These are phyloP conservation scores for Dryas drummondii DNA, from an alignment of 306 rosid species.

Conservation along the genomic window DNA sequence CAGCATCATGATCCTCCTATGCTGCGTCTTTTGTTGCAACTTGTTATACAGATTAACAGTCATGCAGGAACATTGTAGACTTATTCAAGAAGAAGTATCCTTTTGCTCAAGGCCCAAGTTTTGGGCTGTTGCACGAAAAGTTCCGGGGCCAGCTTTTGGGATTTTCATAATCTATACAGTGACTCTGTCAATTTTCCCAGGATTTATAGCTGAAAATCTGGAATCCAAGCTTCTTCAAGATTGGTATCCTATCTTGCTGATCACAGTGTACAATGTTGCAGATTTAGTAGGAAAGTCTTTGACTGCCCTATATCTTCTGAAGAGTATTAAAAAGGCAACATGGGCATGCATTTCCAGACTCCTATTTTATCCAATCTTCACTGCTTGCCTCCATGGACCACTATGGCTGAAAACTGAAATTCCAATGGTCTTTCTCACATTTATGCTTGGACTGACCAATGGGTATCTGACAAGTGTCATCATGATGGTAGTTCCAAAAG, in stretches of 20 bases:
- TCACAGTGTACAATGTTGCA: constrained; percentile 67
- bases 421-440: constrained; percentile 59
- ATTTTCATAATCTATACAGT: constrained; percentile 69
- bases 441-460: constrained; percentile 77
- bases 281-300: constrained; percentile 76
- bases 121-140: constrained; percentile 55
- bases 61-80: constrained; percentile 53
- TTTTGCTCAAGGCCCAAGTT: constrained; percentile 48
- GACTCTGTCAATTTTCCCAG: constrained; percentile 90
- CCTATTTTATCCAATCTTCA: constrained; percentile 77
- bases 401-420: constrained; percentile 72
- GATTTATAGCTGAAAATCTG: constrained; percentile 77
- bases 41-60: constrained; percentile 69
- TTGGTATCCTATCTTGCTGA: constrained; percentile 91
- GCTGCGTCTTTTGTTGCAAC: constrained; percentile 72
- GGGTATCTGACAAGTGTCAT: constrained; percentile 84
- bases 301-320: constrained; percentile 63
- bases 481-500: constrained; percentile 73
- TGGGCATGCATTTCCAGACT: constrained; percentile 65
- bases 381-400: constrained; percentile 78
- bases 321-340: constrained; percentile 54
- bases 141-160: constrained; percentile 62
- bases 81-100: constrained; percentile 36
- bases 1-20: constrained; percentile 56
- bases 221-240: constrained; percentile 62